A percentile compares a stretch with the other conserved stretches of the same genome.
These are phyloP conservation scores for Mimosa bimucronata DNA, from an alignment of 306 rosid species.

Conservation along the genomic window DNA sequence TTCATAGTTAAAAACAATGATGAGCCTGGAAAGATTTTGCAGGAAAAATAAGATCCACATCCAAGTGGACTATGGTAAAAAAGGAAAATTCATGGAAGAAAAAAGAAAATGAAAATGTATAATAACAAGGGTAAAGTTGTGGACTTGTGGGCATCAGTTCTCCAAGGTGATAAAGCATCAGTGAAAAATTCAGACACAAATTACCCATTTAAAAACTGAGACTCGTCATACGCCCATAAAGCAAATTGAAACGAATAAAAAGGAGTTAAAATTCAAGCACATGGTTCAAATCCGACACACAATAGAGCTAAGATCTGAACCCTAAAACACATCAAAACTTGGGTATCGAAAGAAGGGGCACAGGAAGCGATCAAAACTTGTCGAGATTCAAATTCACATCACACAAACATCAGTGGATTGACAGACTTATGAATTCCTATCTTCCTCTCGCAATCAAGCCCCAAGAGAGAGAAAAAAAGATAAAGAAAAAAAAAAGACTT, in stretches of 20 bases:
- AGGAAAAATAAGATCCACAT: too few relatives aligned
- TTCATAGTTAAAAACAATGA: neutral
- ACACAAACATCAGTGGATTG: constrained; percentile 72
- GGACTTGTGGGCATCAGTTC: constrained; percentile 50
- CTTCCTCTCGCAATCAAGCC: constrained; percentile 60
- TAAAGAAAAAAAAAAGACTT: too few relatives aligned
- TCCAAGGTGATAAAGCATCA: constrained; percentile 55
- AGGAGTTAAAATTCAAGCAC: neutral
- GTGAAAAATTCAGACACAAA: constrained; percentile 52
- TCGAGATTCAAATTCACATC: constrained; percentile 86
- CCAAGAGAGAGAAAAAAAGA: neutral
- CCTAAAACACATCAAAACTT: too few relatives aligned
- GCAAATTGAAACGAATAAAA: neutral
- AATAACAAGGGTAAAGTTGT: too few relatives aligned
- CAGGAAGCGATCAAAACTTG: constrained; percentile 82
- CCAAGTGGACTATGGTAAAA: neutral
- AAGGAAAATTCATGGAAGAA: neutral
- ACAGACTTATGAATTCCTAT: constrained; percentile 70
- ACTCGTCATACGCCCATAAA: constrained; percentile 44
- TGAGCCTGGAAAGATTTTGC: too few relatives aligned
- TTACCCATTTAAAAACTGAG: constrained; percentile 43
- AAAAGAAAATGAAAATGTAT: neutral
- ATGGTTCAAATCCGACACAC: neutral
- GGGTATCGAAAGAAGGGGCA: neutral
- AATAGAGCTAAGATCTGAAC: neutral